Base-by-base conservation (phyloP, 495 filamentous ascomycete genomes). In the Penicillium canariense region DNA sequence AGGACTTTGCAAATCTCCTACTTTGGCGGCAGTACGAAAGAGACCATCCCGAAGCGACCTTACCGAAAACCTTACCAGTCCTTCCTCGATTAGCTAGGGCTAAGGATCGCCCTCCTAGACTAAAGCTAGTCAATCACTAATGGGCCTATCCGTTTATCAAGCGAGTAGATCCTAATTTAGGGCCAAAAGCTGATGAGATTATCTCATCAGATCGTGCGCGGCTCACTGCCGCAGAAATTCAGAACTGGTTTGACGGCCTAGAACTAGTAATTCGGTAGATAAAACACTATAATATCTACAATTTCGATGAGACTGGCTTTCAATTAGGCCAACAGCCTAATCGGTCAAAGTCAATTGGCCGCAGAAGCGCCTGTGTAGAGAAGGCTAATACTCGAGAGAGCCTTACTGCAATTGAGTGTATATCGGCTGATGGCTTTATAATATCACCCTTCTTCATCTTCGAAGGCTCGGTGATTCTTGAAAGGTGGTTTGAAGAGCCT, bases 281-380 rank as follows among this genome's bases (percentile, higher is more conserved):
- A 12, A 32, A 22, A 18, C 11, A 32, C 17, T 22, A 22, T 17
- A 48, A 48, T 35, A 48, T 48, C 28, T 48, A 34, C 17, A 48
- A 48, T 23, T 48, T 48, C 45, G 45, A 48, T 35, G 45, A 48
- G 3, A 35, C 15, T 12, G 45, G 45, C 17, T 48, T 48, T 35
- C 25, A 27, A 22, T 10, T 48, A 22, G 45, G 45, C 28, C 28
- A 48, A 9, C 12, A 35, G 10, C 3, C 27, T n/a, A n/a, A n/a
- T 35, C 45, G 31, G 0, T 12, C 27, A 1, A 2, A 6, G 2
- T 48, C 12, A n/a, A 14, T 32, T 14, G 8, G 31, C 12, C 27
- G 28, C 23, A 7, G 34, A 6, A 12, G 4, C 0, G 31, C 28
- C 5, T 2, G 45, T 1, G 2, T 7, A 2, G 45, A 35, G 45